A percentile compares a stretch with the other conserved stretches of the same genome.
Evolutionary conservation across 805 yeast genomes (phyloP).

Genomic region (Candida ovalis): DNA sequence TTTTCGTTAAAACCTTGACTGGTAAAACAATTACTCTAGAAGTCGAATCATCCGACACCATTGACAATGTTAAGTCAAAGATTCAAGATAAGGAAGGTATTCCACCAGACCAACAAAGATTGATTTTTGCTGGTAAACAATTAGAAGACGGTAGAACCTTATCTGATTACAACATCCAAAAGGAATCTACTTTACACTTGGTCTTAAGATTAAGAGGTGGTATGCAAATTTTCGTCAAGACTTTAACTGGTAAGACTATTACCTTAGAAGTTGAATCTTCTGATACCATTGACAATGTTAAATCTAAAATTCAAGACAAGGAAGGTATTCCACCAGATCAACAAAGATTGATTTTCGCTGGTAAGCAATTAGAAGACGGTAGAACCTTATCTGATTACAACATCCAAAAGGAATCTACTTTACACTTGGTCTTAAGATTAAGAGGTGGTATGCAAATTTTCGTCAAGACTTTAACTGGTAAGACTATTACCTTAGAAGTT

Average conservation of each 20-base stretch:
- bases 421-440: constrained; percentile 79
- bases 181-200: constrained; percentile 37
- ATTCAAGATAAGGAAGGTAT: constrained; percentile 41
- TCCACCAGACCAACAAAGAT: constrained; percentile 41
- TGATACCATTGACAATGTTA: constrained; percentile 42
- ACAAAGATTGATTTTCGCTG: constrained; percentile 43
- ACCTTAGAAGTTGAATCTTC: constrained; percentile 51
- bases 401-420: constrained; percentile 48
- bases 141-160: constrained; percentile 78
- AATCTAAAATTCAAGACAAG: constrained; percentile 41
- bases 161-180: constrained; percentile 65
- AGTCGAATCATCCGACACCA: constrained; percentile 52
- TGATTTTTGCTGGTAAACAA: constrained; percentile 42
- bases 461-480: constrained; percentile 58
- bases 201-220: constrained; percentile 40
- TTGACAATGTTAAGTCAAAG: constrained; percentile 41
- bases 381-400: constrained; percentile 90
- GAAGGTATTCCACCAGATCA: constrained; percentile 45
- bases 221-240: constrained; percentile 90
- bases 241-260: constrained; percentile 86
- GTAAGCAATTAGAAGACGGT: constrained; percentile 57
- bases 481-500: constrained; percentile 84
- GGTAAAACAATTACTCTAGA: constrained; percentile 95
- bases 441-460: constrained; percentile 79
- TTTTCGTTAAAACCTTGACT: constrained; percentile 79